Evolutionary conservation across 208 protist species (phyloP), one percentile per base, ranked within the genome.

Genomic region (Acanthamoeba castellanii): DNA sequence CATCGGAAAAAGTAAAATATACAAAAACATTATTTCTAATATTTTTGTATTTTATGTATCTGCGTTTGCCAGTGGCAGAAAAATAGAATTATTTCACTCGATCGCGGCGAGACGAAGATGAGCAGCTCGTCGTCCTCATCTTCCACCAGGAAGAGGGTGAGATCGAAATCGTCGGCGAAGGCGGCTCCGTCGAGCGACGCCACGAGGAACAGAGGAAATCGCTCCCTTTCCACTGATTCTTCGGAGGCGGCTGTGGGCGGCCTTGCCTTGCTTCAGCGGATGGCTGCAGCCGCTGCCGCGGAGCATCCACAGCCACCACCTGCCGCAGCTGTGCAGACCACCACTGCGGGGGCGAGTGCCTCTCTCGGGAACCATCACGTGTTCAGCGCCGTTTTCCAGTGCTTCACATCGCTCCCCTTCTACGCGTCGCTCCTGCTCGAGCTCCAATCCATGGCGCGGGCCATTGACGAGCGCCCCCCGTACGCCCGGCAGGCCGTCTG

Each of bases 381-480:
- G 37, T 84, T 42, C 45, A 84, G 74, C 22, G 74, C 45, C 5
- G 74, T 84, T 0, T 84, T 84, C 20, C 74, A 84, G 16, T 84
- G 74, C 74, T 84, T 84, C 74, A 84, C 74, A 27, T 45, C 42
- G 22, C 74, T 84, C 74, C 74, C 74, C 74, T 84, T 84, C 74
- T 84, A 84, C 42, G 74, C 74, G 37, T 84, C 74, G 20, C 74
- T 84, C 74, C 74, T 84, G 25, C 74, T 84, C 42, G 74, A 84
- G 74, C 74, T 84, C 37, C 74, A 84, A 37, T 84, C 74, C 25
- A 52, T 84, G 74, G 74, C 74, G 42, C 74, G 74, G 6, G 74
- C 74, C 25, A 52, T 84, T 42, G 74, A 84, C 37, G 74, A 84
- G 11, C 74, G 74, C 18, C 74, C 74, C 13, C 18, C 74, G 20